Base-by-base conservation (phyloP, 768 basidiomycete species). In the Udeniomyces megalosporus region DNA sequence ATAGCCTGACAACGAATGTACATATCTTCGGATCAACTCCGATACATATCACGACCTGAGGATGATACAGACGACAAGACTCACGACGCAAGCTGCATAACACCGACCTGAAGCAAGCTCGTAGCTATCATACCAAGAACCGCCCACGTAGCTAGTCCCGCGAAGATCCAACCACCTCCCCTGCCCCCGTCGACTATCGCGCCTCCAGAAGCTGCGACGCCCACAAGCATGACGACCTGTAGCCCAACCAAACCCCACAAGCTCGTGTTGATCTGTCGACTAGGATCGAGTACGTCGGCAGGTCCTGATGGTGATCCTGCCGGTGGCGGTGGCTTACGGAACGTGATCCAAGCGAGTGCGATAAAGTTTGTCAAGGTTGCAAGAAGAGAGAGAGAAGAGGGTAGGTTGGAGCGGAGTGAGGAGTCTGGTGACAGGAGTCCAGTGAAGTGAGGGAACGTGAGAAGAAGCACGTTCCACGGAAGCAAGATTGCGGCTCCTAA, bases 401-500 rank as follows among this genome's bases (percentile, higher is more conserved):
- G 55, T 1, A 63, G 56, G 2, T 46, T 48, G 38, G 38, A 28
- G 17, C 31, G 28, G 56, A 57, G 55, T 11, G 47, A 28, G n/a
- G 56, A 51, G 2, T 35, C 31, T 0, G 56, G 56, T 6, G 49
- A 12, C 29, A 63, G 48, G 28, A 63, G 62, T 2, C 56, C 48
- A 29, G 49, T 56, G 38, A 58, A 57, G 50, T 57, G 55, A 2
- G 62, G 62, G 34, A 63, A 46, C 22, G 47, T 17, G 17, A 46
- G 52, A 15, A 63, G 28, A 32, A 63, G 55, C 29, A 63, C 44
- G 44, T 57, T 58, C 62, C 62, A 63, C 5, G 62, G 55, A 5
- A 63, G 56, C n/a, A 63, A 49, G 17, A 58, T 45, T 28, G 48
- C 34, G n/a, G 55, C 47, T 17, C 61, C 61, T 8, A 62, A 47